Base-by-base conservation (phyloP, 345 rosid genomes). In the Psidium friedrichsthalianum region DNA sequence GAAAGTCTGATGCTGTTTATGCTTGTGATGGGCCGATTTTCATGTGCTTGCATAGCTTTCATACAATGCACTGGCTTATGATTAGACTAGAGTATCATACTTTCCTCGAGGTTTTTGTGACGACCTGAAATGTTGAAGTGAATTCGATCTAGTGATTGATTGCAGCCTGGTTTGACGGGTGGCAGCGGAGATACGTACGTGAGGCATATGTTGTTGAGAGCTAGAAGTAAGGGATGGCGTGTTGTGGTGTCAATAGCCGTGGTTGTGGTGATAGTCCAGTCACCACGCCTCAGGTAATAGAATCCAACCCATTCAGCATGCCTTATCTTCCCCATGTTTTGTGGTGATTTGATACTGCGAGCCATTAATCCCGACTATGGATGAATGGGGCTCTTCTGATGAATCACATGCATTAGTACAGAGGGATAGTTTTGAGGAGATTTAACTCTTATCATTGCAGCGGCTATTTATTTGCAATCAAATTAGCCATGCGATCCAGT, bases 171-270 rank as follows among this genome's bases (percentile, higher is more conserved):
- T 59, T 91, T 97, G 83, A 94, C 98, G 0, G 98, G 98, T 85
- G 99, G 98, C 36, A 95, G 99, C 83, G 90, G 86, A 86, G 99
- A 97, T 90, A 84, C 98, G 16, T 97, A 95, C 83, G 98, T 95
- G 21, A 94, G 95, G 88, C 95, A 97, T 83, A 87, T 95, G 96
- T 54, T 95, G 88, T 51, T 90, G 78, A 89, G 89, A 90, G 98
- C 99, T 6, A 86, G 85, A 86, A 91, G 89, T 86, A 93, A 91
- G 88, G 95, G 95, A 22, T 97, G 98, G 96, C 95, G 99, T 44
- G 94, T 93, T 52, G 98, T 97, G 22, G 98, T 97, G 84, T 97
- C 82, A 95, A 95, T 87, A 95, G 99, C 90, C 89, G 98, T 56
- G 98, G 98, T 10, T 97, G 98, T 87, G 98, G 93, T 59, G 84